Percentiles rank a stretch among this genome's conserved stretches.
phyloP scores from a whole-genome alignment of 2,329 filamentous ascomycete genomes.

The Fusarium camptoceras region DNA sequence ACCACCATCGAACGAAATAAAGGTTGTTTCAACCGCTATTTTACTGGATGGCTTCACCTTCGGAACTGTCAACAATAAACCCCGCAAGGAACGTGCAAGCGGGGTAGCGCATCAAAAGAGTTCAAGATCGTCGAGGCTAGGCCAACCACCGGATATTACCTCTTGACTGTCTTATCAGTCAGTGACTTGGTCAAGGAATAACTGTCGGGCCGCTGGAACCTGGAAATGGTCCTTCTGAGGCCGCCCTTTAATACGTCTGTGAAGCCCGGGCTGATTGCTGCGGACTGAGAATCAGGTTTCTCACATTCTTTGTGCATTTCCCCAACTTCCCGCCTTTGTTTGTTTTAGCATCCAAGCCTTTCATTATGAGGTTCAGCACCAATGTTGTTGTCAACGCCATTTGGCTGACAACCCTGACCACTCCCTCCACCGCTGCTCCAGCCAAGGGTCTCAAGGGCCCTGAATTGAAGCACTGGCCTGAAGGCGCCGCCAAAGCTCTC shows the following conservation, averaged over 20 bases:
- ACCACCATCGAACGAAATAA: not conserved
- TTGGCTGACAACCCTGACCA: conserved; percentile 26
- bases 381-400: conserved; percentile 26
- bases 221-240: not conserved
- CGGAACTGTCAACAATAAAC: not conserved
- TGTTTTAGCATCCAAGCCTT: not conserved
- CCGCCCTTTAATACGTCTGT: conserved; percentile 17
- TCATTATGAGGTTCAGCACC: conserved; percentile 29
- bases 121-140: conserved; percentile 24
- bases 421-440: conserved; percentile 24
- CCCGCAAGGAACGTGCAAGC: conserved; percentile 6
- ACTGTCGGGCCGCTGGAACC: conserved; percentile 25
- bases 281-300: conserved; percentile 2
- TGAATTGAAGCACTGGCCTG: conserved; percentile 53
- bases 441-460: conserved; percentile 35
- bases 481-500: conserved; percentile 50
- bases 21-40: not conserved
- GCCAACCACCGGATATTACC: conserved; percentile 27
- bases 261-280: not conserved
- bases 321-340: not conserved
- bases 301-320: not conserved
- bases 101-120: conserved; percentile 25
- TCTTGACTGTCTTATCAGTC: conserved; percentile 4
- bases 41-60: not conserved
- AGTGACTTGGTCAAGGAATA: conserved; percentile 14